These are phyloP conservation scores for Mortierella antarctica DNA, from an alignment of 192 early-diverging fungal species.

Conservation along the genomic window DNA sequence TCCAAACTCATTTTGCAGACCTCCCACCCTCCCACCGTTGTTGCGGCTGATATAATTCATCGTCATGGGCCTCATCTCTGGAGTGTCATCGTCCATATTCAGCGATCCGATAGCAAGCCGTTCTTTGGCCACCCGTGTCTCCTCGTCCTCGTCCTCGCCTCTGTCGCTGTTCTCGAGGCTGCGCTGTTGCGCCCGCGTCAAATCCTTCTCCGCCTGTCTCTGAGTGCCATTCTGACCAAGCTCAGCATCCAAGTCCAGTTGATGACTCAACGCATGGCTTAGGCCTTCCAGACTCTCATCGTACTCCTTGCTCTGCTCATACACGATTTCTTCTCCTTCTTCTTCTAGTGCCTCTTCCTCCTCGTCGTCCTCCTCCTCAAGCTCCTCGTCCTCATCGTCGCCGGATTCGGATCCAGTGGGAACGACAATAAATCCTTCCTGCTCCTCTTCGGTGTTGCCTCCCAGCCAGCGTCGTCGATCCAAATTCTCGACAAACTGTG, in stretches of 20 bases:
- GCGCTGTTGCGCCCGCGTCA: background rate
- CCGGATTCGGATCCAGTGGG: slow-evolving; percentile 30
- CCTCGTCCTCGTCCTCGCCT: slow-evolving; percentile 42
- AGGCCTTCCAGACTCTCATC: slow-evolving; percentile 23
- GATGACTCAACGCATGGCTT: slow-evolving; percentile 27
- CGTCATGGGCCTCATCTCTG: slow-evolving; percentile 16
- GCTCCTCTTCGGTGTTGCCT: slow-evolving; percentile 20
- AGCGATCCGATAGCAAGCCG: slow-evolving; percentile 38
- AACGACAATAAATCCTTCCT: slow-evolving; percentile 42
- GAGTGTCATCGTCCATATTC: slow-evolving; percentile 48
- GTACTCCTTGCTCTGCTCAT: slow-evolving; percentile 19
- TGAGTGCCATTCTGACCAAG: slow-evolving; percentile 1
- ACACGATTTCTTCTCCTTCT: slow-evolving; percentile 1
- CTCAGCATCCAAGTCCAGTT: slow-evolving; percentile 21
- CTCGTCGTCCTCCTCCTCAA: slow-evolving; percentile 14
- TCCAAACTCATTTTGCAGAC: background rate
- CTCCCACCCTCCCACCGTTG: slow-evolving; percentile 1
- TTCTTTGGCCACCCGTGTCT: slow-evolving; percentile 27
- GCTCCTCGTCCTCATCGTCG: slow-evolving; percentile 16
- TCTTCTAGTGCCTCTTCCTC: slow-evolving; percentile 3
- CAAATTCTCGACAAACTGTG: slow-evolving; percentile 45
- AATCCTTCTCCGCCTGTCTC: slow-evolving; percentile 3
- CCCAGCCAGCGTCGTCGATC: slow-evolving; percentile 41
- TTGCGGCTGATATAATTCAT: slow-evolving; percentile 6
- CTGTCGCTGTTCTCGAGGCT: slow-evolving; percentile 9